Base-by-base conservation (phyloP, 2,329 filamentous ascomycete genomes). In the Didymella arachidicola region DNA sequence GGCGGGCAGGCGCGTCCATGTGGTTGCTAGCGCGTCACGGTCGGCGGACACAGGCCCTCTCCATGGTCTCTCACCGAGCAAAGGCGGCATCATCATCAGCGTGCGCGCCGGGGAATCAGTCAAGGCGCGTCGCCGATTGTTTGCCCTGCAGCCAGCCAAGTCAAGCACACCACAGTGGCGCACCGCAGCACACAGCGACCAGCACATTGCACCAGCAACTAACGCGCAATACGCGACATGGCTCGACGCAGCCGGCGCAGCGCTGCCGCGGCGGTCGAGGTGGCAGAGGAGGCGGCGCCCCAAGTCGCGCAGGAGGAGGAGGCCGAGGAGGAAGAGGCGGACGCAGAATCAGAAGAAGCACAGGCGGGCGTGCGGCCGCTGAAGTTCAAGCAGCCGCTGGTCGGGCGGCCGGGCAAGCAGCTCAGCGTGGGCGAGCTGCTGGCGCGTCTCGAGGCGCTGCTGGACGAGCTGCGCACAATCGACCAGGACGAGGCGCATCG, bases 381-480 rank as follows among this genome's bases (percentile, higher is more conserved):
- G 46, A 81, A 87, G 67, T 98, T 98, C 83, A 87, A 93, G 71
- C 89, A 97, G 73, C 84, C 92, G 63, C 83, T 99, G 57, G 91
- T 92, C 74, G 97, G 95, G 91, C 90, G 90, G 73, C 92, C 93
- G 42, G 95, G 94, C 59, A 95, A 92, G 78, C 87, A 93, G 51
- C 97, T 99, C 71, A 83, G 90, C 36, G 91, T 93, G 46, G 88
- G 86, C 64, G 92, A 93, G 66, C 86, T 99, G 49, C 83, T 97
- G 66, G 85, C 87, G 71, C 89, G 95, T 47, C 86, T 99, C 51
- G 90, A 94, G 77, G 82, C 85, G 51, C 86, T 99, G 30, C 89
- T 89, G 62, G 88, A 90, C 70, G 94, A 99, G 82, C 84, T 99
- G 64, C 84, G 87, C 62, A 88, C 90, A 58, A 86, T 97, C 71